Conservation (phyloP, 169 alveolate species). For the Perkinsus olseni region DNA sequence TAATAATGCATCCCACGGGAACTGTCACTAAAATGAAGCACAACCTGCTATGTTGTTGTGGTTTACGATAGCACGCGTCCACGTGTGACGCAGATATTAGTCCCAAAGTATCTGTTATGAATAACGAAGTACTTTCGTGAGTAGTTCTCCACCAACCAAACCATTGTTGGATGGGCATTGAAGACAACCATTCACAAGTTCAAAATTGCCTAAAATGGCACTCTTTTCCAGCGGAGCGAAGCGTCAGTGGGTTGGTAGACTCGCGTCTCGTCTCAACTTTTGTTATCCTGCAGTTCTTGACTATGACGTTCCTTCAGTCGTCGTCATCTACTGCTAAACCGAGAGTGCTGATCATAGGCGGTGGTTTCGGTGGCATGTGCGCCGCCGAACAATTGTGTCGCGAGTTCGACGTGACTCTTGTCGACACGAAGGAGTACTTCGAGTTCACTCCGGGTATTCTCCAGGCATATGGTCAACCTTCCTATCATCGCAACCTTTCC, state of each 20-base stretch:
- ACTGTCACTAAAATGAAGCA: too few species aligned
- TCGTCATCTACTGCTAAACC: not conserved
- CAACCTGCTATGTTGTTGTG: too few species aligned
- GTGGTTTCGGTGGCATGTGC: conserved; percentile 19
- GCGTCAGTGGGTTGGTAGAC: not conserved
- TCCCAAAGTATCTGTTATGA: too few species aligned
- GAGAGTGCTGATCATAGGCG: conserved; percentile 16
- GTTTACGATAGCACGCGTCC: too few species aligned
- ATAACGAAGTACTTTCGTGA: too few species aligned
- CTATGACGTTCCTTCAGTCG: not conserved
- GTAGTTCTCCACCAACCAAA: too few species aligned
- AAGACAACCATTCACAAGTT: not conserved
- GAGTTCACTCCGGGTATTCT: conserved; percentile 24
- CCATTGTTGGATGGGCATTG: too few species aligned
- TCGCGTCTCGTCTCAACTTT: not conserved
- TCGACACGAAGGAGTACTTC: conserved; percentile 17
- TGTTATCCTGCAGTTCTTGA: not conserved
- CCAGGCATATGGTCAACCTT: conserved; percentile 28
- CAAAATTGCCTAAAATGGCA: not conserved
- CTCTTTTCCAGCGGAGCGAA: not conserved
- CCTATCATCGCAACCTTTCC: conserved; percentile 20
- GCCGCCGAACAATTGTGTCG: conserved; percentile 14
- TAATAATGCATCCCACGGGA: too few species aligned
- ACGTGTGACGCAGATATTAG: too few species aligned
- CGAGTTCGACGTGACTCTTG: conserved; percentile 21